Conservation (phyloP, 495 filamentous ascomycete species). For the Aspergillus leporis region DNA sequence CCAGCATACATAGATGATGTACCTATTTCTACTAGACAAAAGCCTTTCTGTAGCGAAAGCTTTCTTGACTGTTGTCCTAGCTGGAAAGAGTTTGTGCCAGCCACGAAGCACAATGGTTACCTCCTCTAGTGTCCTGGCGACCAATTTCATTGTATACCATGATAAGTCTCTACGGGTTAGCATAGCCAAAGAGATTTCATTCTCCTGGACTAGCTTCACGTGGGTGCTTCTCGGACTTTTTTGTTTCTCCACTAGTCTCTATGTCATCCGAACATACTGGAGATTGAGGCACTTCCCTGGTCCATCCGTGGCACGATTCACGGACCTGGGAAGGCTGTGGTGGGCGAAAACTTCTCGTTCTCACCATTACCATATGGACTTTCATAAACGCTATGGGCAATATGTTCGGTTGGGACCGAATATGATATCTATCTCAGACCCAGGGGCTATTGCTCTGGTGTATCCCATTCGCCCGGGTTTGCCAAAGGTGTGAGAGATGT, state of each 20-base stretch:
- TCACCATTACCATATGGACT: constrained; percentile 28
- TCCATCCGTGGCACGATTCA: constrained; percentile 38
- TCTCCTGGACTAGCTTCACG: background rate
- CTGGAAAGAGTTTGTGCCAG: background rate
- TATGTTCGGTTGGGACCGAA: constrained; percentile 59
- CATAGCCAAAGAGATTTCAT: background rate
- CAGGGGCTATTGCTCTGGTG: constrained; percentile 39
- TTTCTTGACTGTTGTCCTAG: background rate
- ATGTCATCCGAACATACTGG: constrained; percentile 2
- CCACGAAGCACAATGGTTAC: background rate
- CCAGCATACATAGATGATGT: background rate
- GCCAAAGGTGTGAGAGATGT: constrained; percentile 22
- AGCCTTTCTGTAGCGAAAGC: background rate
- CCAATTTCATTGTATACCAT: background rate
- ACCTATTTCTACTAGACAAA: background rate
- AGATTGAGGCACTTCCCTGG: constrained; percentile 36
- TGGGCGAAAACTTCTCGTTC: constrained; percentile 28
- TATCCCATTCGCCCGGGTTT: constrained; percentile 32
- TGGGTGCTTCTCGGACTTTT: background rate
- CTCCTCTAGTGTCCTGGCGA: background rate
- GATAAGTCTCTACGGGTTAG: background rate
- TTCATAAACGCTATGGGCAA: constrained; percentile 52
- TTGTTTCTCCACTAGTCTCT: background rate
- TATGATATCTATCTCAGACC: constrained; percentile 52
- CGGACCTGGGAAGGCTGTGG: constrained; percentile 32